Base-by-base conservation (phyloP, 2,329 filamentous ascomycete species). In the Elsinoe fawcettii region DNA sequence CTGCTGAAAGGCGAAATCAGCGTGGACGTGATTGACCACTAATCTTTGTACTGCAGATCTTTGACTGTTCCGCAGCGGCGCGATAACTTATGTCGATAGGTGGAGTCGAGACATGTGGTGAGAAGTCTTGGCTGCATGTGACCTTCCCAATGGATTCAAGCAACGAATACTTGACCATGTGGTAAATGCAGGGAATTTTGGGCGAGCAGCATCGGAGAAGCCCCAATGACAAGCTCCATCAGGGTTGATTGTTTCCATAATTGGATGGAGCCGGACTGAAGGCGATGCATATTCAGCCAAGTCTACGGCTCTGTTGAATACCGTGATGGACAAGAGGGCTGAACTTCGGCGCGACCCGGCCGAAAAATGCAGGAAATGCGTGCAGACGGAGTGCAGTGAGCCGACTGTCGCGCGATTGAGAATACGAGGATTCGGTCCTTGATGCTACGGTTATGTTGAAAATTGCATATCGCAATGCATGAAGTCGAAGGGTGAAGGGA, bases 271-370 rank as follows among this genome's bases (percentile, higher is more conserved):
- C 18, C 41, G 41, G 41, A 44, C 18, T 11, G 34, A n/a, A 37
- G 14, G 34, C 6, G 5, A 20, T 20, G 39, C 39, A 44, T 6
- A 3, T 44, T 6, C 39, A 3, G 3, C 39, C 39, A 20, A 22
- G 39, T 22, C 20, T 44, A 6, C 18, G 16, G 39, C 39, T 44
- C 39, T 30, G 27, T n/a, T 30, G 23, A 49, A 30, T 49, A 49
- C 44, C 44, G 44, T 49, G n/a, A 49, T 49, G 44, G 44, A 30
- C 25, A 49, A n/a, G n/a, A 49, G 44, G 23, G 44, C 44, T 49
- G 44, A 16, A 30, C 39, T 44, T 44, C 39, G 39, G 16, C 39
- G 22, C 16, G 8, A 44, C 22, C 5, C 22, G 39, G 3, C 34
- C 5, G 5, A 9, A 30, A 9, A 30, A 5, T 30, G 27, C 27